Conservation (phyloP, 1,284 basidiomycete species). For the Inonotus hispidus region DNA sequence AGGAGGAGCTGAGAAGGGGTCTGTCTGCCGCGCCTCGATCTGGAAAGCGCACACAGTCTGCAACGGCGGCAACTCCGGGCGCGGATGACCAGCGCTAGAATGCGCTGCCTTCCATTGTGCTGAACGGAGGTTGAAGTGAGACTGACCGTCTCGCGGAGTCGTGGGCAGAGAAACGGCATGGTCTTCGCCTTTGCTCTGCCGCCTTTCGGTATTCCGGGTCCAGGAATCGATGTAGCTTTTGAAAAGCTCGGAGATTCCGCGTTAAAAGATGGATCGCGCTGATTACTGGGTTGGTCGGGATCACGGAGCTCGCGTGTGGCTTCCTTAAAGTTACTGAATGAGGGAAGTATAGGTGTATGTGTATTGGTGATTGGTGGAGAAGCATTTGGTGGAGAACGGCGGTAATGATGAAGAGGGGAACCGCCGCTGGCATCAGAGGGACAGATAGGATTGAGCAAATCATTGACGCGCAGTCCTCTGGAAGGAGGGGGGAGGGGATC, state of each 20-base stretch:
- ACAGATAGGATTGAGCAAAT: constrained; percentile 8
- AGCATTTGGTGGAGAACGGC: background rate
- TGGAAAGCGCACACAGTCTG: background rate
- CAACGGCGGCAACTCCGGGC: background rate
- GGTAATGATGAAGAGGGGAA: background rate
- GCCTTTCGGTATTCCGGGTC: background rate
- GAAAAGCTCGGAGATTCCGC: background rate
- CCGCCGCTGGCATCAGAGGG: background rate
- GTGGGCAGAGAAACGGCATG: background rate
- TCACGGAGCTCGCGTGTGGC: background rate
- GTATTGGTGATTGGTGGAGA: background rate
- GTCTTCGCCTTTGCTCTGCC: background rate
- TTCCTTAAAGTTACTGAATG: background rate
- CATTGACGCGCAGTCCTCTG: constrained; percentile 3
- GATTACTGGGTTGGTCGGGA: background rate
- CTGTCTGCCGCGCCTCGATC: background rate
- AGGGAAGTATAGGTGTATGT: constrained; percentile 3
- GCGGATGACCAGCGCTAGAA: background rate
- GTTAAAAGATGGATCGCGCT: background rate
- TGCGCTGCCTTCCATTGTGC: background rate
- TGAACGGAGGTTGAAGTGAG: background rate
- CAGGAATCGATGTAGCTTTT: background rate
- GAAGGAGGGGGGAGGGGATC: background rate
- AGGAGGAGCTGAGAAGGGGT: background rate
- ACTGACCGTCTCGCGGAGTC: background rate